phyloP scores from a whole-genome alignment of 225 moss, liverwort and hornwort genomes.

The Pseudisothecium myosuroides region DNA sequence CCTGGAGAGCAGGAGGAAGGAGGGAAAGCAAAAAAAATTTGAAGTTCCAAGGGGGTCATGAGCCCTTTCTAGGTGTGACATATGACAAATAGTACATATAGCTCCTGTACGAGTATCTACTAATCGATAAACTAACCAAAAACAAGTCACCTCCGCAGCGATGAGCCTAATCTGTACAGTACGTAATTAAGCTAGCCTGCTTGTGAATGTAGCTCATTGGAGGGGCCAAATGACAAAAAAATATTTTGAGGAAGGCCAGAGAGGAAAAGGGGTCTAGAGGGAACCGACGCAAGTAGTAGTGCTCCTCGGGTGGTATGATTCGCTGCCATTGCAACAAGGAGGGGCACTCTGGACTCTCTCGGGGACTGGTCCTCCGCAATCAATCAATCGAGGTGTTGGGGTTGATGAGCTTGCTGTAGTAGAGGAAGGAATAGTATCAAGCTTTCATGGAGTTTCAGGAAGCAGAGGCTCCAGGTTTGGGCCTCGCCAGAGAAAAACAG shows the following conservation, averaged over 20 bases:
- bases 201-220: slow-evolving; percentile 21
- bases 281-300: not conserved
- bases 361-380: not conserved
- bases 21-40: not conserved
- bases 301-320: slow-evolving; percentile 48
- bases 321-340: slow-evolving; percentile 59
- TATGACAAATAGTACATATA: slow-evolving; percentile 1
- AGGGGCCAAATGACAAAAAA: not conserved
- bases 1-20: not conserved
- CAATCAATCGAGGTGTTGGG: not conserved
- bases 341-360: slow-evolving; percentile 11
- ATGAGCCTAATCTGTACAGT: slow-evolving; percentile 22
- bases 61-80: slow-evolving; percentile 27
- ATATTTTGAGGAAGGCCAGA: not conserved
- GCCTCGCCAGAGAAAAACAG: not conserved
- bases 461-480: slow-evolving; percentile 4
- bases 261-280: not conserved
- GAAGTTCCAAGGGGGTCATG: slow-evolving; percentile 10
- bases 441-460: slow-evolving; percentile 7
- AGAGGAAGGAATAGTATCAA: not conserved
- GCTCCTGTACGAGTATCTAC: slow-evolving; percentile 8
- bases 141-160: not conserved
- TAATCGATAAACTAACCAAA: slow-evolving; percentile 17
- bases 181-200: not conserved
- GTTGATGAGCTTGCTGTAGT: slow-evolving; percentile 1